These are phyloP conservation scores for Pythium folliculosum DNA, from an alignment of 352 stramenopile species.

Conservation along the genomic window DNA sequence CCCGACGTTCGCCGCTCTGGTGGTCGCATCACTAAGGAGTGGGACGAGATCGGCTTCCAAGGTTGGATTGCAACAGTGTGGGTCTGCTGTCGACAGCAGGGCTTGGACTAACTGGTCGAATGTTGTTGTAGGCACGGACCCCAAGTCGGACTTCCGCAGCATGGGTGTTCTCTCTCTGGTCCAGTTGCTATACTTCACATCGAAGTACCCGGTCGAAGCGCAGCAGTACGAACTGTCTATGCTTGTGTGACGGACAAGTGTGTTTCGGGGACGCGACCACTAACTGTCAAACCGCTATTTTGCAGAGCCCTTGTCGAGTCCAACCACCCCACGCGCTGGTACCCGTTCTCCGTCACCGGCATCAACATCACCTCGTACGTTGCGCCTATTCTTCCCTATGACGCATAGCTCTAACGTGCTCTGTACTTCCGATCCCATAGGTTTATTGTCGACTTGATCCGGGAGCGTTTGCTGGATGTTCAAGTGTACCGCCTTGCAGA, in stretches of 20 bases:
- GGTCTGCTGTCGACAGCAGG: background rate
- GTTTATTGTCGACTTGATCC: constrained; percentile 76
- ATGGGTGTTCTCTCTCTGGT: constrained; percentile 81
- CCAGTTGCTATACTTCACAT: constrained; percentile 78
- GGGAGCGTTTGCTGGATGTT: constrained; percentile 74
- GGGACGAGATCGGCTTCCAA: constrained; percentile 88
- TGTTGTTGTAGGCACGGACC: constrained; percentile 55
- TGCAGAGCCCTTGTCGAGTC: constrained; percentile 73
- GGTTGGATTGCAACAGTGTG: constrained; percentile 31
- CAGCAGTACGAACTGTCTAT: constrained; percentile 39
- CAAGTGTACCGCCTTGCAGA: constrained; percentile 58
- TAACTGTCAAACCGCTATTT: background rate
- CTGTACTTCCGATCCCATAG: constrained; percentile 21
- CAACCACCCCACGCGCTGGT: constrained; percentile 85
- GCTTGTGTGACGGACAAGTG: background rate
- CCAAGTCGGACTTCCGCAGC: constrained; percentile 84
- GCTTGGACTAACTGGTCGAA: background rate
- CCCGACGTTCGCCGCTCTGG: constrained; percentile 70
- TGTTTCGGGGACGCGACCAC: background rate
- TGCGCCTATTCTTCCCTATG: too few relatives aligned
- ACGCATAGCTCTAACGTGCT: too few relatives aligned
- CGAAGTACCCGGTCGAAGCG: constrained; percentile 74
- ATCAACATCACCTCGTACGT: constrained; percentile 84
- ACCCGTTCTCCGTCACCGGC: constrained; percentile 82
- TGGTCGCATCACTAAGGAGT: constrained; percentile 85